Evolutionary conservation across 192 early-diverging fungal genomes (phyloP), one percentile per base, ranked within the genome.

Genomic region (Backusella psychrophila): DNA sequence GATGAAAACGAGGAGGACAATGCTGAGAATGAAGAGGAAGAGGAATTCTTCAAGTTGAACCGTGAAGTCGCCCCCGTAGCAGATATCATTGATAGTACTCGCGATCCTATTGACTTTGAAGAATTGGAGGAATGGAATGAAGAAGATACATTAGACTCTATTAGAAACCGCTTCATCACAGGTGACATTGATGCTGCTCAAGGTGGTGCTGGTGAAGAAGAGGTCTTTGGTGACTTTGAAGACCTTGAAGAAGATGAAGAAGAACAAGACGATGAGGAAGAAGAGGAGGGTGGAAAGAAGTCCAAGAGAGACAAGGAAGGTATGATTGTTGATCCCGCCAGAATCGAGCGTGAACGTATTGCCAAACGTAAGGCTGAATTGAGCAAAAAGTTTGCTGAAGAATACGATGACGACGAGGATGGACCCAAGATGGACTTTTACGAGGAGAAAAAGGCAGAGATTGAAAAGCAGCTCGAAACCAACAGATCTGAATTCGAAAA

Each of bases 361-460:
- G 89, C 91, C 2, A 90, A 89, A 67, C 94, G 92, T 83, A 96
- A 96, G 81, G 94, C 93, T 77, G 90, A 94, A 75, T 88, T 99
- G 56, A 96, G 96, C 79, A 92, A 88, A 76, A 98, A 97, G 84
- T 99, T 98, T 81, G 95, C 97, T 82, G 93, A 93, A 38, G 85
- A 98, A 74, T 96, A 97, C 80, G 96, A 92, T 56, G 93, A 93
- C 53, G 91, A 89, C 1, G 87, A 84, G 8, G 89, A 89, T 72
- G 83, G 77, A 44, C 72, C 75, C 21, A 88, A 89, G 72, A 81
- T 87, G 78, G 94, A 95, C 82, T 93, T 94, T 82, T 99, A 95
- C 82, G 95, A 98, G 66, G 85, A 89, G 75, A 87, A 89, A 73
- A 99, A 99, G 87, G 94, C 93, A 11, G 94, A 93, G 73, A 92